These are phyloP conservation scores for Eutypa lata DNA, from an alignment of 2,329 filamentous ascomycete species.

Conservation along the genomic window DNA sequence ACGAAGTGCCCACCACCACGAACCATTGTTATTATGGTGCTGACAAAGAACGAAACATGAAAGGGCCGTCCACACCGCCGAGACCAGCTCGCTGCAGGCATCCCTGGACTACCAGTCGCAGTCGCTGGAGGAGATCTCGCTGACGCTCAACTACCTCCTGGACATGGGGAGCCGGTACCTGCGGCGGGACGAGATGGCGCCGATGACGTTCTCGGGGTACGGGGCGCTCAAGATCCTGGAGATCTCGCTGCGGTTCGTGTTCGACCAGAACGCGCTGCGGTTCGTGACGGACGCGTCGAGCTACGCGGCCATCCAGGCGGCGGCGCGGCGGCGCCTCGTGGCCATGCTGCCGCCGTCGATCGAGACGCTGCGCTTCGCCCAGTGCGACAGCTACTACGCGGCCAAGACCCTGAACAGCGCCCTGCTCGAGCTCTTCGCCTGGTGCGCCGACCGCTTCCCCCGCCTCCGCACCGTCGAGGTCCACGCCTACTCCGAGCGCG, in stretches of 20 bases:
- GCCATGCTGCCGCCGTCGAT: background rate
- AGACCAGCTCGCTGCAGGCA: background rate
- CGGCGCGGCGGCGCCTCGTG: background rate
- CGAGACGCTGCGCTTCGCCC: background rate
- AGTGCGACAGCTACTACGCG: background rate
- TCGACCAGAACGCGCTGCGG: background rate
- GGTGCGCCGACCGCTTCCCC: background rate
- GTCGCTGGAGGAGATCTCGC: background rate
- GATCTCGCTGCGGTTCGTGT: background rate
- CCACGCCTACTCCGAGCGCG: background rate
- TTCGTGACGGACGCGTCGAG: background rate
- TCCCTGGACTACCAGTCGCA: background rate
- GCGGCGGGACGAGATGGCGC: background rate
- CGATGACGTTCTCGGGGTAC: background rate
- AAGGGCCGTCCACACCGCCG: background rate
- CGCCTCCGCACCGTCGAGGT: background rate
- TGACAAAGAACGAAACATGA: too few species aligned
- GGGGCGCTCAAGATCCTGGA: background rate
- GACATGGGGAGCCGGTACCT: background rate
- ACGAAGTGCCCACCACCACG: too few species aligned
- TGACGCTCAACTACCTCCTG: background rate
- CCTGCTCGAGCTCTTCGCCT: background rate
- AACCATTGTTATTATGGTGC: too few species aligned
- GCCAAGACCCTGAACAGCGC: background rate
- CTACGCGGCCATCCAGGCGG: background rate